These are phyloP conservation scores for Ascochyta clinopodiicola DNA, from an alignment of 2,329 filamentous ascomycete genomes.

Conservation along the genomic window DNA sequence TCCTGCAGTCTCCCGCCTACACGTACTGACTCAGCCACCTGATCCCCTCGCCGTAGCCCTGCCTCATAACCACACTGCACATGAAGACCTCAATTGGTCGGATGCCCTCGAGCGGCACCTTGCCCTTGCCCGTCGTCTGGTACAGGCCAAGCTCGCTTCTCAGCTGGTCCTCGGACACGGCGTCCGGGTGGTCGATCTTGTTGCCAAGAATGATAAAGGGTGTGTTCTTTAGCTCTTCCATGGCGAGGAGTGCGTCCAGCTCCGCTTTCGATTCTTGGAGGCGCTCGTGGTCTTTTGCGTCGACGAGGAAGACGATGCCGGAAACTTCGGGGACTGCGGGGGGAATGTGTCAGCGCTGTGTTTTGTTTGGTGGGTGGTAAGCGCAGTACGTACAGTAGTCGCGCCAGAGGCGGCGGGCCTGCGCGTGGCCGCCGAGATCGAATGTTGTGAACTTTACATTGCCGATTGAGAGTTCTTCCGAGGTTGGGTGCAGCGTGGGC, in stretches of 20 bases:
- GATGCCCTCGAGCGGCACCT: constrained; percentile 47
- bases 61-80: constrained; percentile 98
- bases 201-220: constrained; percentile 96
- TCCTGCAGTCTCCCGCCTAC: constrained; percentile 21
- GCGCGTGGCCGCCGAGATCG: constrained; percentile 62
- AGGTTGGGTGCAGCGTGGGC: constrained; percentile 64
- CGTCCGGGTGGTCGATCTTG: constrained; percentile 98
- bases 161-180: constrained; percentile 93
- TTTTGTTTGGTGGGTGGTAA: neutral
- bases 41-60: constrained; percentile 63
- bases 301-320: constrained; percentile 96
- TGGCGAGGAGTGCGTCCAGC: constrained; percentile 88
- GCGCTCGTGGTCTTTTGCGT: constrained; percentile 96
- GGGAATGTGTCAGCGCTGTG: constrained; percentile 8
- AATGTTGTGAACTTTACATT: constrained; percentile 88
- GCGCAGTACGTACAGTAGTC: constrained; percentile 42
- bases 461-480: constrained; percentile 61
- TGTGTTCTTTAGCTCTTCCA: constrained; percentile 96
- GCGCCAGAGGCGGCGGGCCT: constrained; percentile 50
- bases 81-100: constrained; percentile 85
- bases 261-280: constrained; percentile 95
- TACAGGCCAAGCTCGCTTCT: constrained; percentile 91
- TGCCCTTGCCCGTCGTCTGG: constrained; percentile 61
- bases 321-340: constrained; percentile 45
- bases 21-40: constrained; percentile 53